phyloP scores from a whole-genome alignment of 257 asterid species.

The Solanum appendiculatum region DNA sequence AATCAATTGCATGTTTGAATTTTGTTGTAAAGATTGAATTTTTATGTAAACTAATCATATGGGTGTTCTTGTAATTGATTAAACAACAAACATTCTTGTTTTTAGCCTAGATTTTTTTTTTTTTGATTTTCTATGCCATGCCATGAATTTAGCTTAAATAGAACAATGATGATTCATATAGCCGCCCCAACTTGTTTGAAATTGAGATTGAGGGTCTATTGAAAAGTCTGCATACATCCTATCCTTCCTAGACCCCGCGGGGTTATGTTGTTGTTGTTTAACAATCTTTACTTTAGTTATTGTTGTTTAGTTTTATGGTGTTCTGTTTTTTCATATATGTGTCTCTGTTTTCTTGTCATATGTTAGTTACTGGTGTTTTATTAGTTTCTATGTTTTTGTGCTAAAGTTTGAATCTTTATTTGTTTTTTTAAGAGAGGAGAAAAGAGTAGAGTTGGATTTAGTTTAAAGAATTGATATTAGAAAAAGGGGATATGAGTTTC shows the following conservation, averaged over 20 bases:
- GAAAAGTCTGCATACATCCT: background rate
- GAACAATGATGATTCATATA: no score
- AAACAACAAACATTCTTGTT: background rate
- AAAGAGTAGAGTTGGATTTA: background rate
- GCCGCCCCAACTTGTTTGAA: no score
- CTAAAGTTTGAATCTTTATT: background rate
- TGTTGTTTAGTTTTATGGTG: background rate
- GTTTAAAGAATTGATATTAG: background rate
- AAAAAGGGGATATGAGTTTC: conserved; percentile 38
- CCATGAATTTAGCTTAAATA: no score
- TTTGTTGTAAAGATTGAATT: background rate
- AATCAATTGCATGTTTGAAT: background rate
- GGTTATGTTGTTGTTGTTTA: background rate
- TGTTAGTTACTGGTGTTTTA: background rate
- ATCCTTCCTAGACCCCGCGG: background rate
- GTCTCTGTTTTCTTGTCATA: background rate
- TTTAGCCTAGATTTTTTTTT: background rate
- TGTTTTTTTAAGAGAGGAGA: background rate
- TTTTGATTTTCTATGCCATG: background rate
- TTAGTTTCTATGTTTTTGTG: background rate
- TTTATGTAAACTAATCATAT: background rate
- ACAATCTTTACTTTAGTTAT: background rate
- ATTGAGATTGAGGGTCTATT: background rate
- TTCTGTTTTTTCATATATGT: background rate
- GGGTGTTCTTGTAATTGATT: background rate